phyloP scores from a whole-genome alignment of 345 rosid genomes.

The Raphanus sativus region DNA sequence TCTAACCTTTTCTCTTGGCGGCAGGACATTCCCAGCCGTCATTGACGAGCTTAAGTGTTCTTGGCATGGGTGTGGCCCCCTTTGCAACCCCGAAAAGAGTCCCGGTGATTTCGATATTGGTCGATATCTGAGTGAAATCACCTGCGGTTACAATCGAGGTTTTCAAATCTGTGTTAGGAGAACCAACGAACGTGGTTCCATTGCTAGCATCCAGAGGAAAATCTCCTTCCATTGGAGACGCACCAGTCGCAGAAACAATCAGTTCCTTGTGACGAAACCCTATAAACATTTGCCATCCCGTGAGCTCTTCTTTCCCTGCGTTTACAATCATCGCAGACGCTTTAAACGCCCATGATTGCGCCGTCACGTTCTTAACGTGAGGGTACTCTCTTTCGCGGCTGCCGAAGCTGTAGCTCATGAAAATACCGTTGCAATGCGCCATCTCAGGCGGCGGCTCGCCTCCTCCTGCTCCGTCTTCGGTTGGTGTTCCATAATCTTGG shows the following conservation, averaged over 20 bases:
- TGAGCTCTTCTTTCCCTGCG: constrained; percentile 56
- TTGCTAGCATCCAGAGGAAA: constrained; percentile 65
- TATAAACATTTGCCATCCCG: constrained; percentile 69
- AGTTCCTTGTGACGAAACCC: constrained; percentile 77
- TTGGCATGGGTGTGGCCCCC: constrained; percentile 69
- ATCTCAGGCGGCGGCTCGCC: constrained; percentile 55
- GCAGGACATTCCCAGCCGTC: constrained; percentile 71
- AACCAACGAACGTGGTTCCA: constrained; percentile 73
- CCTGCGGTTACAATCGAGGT: constrained; percentile 84
- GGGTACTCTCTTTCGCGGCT: constrained; percentile 65
- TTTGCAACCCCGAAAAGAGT: constrained; percentile 69
- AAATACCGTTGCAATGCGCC: constrained; percentile 68
- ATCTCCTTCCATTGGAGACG: constrained; percentile 52
- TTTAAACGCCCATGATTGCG: constrained; percentile 89
- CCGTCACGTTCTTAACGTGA: constrained; percentile 62
- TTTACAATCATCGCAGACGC: constrained; percentile 58
- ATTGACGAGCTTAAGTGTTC: constrained; percentile 52
- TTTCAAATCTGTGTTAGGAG: constrained; percentile 55
- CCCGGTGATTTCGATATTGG: constrained; percentile 57
- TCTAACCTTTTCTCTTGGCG: constrained; percentile 48
- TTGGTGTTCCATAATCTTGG: constrained; percentile 46
- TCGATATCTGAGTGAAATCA: constrained; percentile 65
- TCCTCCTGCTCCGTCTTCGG: constrained; percentile 32
- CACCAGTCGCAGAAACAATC: constrained; percentile 61
- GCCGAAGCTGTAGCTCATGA: constrained; percentile 57